Conservation (phyloP, 148 eudicot species). For the Diospyros lotus region DNA sequence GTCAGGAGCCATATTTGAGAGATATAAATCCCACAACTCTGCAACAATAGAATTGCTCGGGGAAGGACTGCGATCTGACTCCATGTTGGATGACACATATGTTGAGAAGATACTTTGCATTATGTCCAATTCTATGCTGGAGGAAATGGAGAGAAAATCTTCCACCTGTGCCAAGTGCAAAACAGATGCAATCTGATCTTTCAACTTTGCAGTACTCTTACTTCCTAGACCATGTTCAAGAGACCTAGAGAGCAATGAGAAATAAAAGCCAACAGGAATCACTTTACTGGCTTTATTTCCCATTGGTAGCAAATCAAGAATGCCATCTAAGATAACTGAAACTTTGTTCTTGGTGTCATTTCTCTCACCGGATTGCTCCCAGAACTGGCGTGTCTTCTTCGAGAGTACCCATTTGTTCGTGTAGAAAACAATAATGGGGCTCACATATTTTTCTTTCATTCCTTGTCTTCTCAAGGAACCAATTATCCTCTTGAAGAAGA, state of each 20-base stretch:
- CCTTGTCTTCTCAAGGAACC: constrained; percentile 85
- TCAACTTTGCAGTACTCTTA: constrained; percentile 33
- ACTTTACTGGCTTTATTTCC: constrained; percentile 48
- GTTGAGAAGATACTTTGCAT: constrained; percentile 61
- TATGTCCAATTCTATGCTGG: constrained; percentile 36
- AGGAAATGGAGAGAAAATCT: constrained; percentile 55
- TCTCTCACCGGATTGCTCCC: constrained; percentile 38
- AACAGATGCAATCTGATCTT: constrained; percentile 48
- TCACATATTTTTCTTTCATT: constrained; percentile 63
- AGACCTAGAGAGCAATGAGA: constrained; percentile 51
- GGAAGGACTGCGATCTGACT: constrained; percentile 27
- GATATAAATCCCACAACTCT: constrained; percentile 78
- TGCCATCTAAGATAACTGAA: constrained; percentile 34
- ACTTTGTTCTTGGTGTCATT: constrained; percentile 20
- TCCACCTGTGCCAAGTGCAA: constrained; percentile 64
- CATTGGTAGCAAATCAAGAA: constrained; percentile 55
- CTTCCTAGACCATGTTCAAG: constrained; percentile 46
- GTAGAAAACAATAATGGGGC: constrained; percentile 63
- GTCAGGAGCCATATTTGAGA: constrained; percentile 45
- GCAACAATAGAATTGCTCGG: constrained; percentile 47
- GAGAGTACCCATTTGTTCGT: constrained; percentile 77
- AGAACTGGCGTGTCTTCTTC: constrained; percentile 42
- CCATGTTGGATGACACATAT: constrained; percentile 41
- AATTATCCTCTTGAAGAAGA: constrained; percentile 66
- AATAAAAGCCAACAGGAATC: constrained; percentile 79